Evolutionary conservation across 345 rosid genomes (phyloP), one percentile per base, ranked within the genome.

Genomic region (Cardamine chenopodiifolia): DNA sequence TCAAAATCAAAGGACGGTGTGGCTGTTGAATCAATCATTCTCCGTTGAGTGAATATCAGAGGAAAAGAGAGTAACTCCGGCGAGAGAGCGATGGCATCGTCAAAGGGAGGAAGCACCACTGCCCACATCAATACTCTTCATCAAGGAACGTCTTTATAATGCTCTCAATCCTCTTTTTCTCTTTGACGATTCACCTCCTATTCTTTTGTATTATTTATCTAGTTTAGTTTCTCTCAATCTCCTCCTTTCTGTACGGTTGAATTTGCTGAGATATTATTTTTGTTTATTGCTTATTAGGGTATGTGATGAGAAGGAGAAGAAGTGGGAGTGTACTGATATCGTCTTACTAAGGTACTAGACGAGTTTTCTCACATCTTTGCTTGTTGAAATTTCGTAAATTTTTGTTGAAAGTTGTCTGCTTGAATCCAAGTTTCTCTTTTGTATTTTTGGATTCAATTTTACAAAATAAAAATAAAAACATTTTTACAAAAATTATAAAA

Each of bases 301-400:
- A 17, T 50, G 72, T 29, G 89, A 85, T 62, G 85, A 83, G 47
- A 82, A 81, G 45, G 82, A 81, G 65, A 75, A 76, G 76, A 86
- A 78, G 78, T 93, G 95, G 98, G 81, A 86, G 75, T 85, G 87
- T 70, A 65, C 86, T 7, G 93, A 93, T 76, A 83, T 90, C 12
- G 96, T n/a, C n/a, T n/a, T n/a, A n/a, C n/a, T n/a, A n/a, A n/a
- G n/a, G n/a, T n/a, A n/a, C n/a, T n/a, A n/a, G n/a, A n/a, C n/a
- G n/a, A n/a, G n/a, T n/a, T n/a, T n/a, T n/a, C n/a, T n/a, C n/a
- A n/a, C n/a, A n/a, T n/a, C n/a, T n/a, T n/a, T n/a, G n/a, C n/a
- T n/a, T n/a, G n/a, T n/a, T n/a, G n/a, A n/a, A n/a, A n/a, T n/a
- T n/a, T n/a, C n/a, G n/a, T n/a, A n/a, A n/a, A n/a, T n/a, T n/a